These are phyloP conservation scores for Pleurotus giganteus DNA, from an alignment of 768 basidiomycete genomes.

Conservation along the genomic window DNA sequence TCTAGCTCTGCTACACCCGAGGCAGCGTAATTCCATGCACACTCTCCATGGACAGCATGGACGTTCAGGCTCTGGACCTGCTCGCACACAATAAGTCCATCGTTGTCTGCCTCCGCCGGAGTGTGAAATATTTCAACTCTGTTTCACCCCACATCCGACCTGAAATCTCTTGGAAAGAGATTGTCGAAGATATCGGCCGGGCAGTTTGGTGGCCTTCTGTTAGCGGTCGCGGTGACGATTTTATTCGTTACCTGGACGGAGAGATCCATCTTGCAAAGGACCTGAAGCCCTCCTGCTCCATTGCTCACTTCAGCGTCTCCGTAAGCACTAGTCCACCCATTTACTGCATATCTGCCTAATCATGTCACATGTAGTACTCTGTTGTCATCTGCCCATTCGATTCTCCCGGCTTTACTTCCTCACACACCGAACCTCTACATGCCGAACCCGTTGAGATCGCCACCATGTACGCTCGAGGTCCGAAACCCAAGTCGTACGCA, in stretches of 20 bases:
- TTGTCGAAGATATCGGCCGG: constrained; percentile 38
- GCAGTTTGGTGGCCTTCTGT: constrained; percentile 50
- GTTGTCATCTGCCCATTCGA: constrained; percentile 47
- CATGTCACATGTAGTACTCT: constrained; percentile 35
- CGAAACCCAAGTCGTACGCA: constrained; percentile 45
- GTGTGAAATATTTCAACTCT: constrained; percentile 29
- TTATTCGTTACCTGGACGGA: constrained; percentile 45
- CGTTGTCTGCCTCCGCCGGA: constrained; percentile 22
- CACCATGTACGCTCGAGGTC: constrained; percentile 49
- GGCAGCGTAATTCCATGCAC: constrained; percentile 38
- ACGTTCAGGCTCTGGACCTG: constrained; percentile 28
- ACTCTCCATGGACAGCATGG: constrained; percentile 25
- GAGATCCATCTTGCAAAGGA: constrained; percentile 53
- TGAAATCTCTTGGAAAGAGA: constrained; percentile 45
- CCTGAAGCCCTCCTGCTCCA: constrained; percentile 45
- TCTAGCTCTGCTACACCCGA: constrained; percentile 32
- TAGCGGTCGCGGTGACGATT: constrained; percentile 24
- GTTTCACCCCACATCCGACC: constrained; percentile 24
- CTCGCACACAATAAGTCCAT: constrained; percentile 24
- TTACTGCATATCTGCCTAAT: constrained; percentile 8
- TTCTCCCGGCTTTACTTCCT: constrained; percentile 33
- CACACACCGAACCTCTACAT: constrained; percentile 34
- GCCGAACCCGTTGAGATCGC: constrained; percentile 53
- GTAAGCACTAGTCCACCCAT: constrained; percentile 26
- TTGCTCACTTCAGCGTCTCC: constrained; percentile 51